These are phyloP conservation scores for Lichtheimia ornata DNA, from an alignment of 371 early-diverging fungal genomes.

Conservation along the genomic window DNA sequence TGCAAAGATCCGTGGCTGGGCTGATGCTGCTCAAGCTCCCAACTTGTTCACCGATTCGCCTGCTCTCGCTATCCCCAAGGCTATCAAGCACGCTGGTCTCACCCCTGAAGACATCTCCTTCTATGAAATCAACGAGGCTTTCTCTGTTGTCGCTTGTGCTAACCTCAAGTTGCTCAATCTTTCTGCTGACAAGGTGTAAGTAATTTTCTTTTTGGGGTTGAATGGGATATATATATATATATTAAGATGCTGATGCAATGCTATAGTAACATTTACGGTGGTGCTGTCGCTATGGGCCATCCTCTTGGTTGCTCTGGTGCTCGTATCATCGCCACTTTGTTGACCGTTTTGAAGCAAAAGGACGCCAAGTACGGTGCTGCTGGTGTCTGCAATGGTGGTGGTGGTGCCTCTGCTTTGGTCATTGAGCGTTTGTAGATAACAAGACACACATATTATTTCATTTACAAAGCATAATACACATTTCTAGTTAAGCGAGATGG, in stretches of 20 bases:
- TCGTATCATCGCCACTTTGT: constrained; percentile 87
- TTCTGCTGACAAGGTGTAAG: constrained; percentile 66
- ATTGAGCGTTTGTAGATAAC: constrained; percentile 56
- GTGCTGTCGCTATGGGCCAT: constrained; percentile 97
- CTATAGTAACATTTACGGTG: constrained; percentile 84
- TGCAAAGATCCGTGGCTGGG: constrained; percentile 72
- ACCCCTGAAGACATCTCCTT: constrained; percentile 72
- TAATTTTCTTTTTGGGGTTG: not conserved
- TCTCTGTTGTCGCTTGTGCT: constrained; percentile 92
- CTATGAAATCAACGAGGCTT: constrained; percentile 98
- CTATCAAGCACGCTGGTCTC: constrained; percentile 78
- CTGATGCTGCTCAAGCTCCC: constrained; percentile 80
- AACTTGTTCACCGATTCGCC: constrained; percentile 93
- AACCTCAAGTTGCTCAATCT: constrained; percentile 83
- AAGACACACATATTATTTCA: too few relatives aligned
- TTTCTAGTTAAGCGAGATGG: too few relatives aligned
- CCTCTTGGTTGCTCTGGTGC: constrained; percentile 98
- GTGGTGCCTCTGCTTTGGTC: constrained; percentile 90
- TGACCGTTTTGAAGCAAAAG: constrained; percentile 69
- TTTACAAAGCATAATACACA: too few relatives aligned
- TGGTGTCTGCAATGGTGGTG: constrained; percentile 95
- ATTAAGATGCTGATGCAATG: not conserved
- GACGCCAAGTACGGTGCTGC: constrained; percentile 88
- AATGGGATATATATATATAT: too few relatives aligned
- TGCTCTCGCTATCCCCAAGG: constrained; percentile 89